These are phyloP conservation scores for Xylariomycetidae sp. DNA, from an alignment of 2,329 filamentous ascomycete species.

Conservation along the genomic window DNA sequence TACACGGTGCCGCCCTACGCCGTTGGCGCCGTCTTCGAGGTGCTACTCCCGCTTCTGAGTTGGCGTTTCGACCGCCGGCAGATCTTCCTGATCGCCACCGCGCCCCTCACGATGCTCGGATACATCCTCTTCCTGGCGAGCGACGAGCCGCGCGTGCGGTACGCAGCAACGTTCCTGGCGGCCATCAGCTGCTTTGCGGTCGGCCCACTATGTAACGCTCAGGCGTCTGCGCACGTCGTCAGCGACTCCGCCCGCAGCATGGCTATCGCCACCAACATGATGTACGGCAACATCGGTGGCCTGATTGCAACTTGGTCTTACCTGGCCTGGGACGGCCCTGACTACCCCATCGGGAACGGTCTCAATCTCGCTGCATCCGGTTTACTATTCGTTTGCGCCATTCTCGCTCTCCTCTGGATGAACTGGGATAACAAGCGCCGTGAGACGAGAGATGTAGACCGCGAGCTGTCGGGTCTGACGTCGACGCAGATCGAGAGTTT, in stretches of 20 bases:
- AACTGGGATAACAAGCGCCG: conserved; percentile 52
- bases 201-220: conserved; percentile 60
- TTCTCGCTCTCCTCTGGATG: conserved; percentile 53
- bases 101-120: conserved; percentile 61
- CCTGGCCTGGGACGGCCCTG: conserved; percentile 54
- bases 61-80: conserved; percentile 55
- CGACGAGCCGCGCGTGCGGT: conserved; percentile 46
- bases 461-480: conserved; percentile 44
- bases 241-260: conserved; percentile 63
- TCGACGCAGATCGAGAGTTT: conserved; percentile 46
- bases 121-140: conserved; percentile 66
- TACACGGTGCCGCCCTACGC: conserved; percentile 66
- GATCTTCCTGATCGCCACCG: conserved; percentile 53
- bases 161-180: conserved; percentile 66
- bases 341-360: conserved; percentile 67
- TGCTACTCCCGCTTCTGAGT: conserved; percentile 55
- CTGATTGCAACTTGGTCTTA: conserved; percentile 62
- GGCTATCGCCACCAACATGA: conserved; percentile 62
- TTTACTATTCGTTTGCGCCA: conserved; percentile 43
- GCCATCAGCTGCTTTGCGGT: conserved; percentile 57
- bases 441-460: conserved; percentile 42
- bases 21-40: conserved; percentile 60
- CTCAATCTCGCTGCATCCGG: conserved; percentile 56
- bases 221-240: conserved; percentile 64
- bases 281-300: conserved; percentile 69